Conservation (phyloP, 2,329 filamentous ascomycete genomes). For the Ophiostoma piceae region DNA sequence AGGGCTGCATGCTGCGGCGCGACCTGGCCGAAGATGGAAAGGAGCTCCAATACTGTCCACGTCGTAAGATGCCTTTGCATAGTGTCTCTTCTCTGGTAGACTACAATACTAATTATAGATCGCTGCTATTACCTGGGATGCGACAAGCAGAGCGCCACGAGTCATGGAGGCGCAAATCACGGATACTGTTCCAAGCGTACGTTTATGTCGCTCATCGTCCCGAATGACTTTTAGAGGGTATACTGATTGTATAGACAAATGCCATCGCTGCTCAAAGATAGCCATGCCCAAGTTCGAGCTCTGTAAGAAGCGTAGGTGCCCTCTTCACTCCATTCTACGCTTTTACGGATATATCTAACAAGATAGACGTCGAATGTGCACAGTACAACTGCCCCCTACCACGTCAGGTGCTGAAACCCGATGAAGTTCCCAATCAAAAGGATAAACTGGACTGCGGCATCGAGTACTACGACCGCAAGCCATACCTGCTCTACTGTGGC, state of each 20-base stretch:
- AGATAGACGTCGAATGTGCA: constrained; percentile 22
- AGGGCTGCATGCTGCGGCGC: constrained; percentile 1
- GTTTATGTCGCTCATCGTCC: background rate
- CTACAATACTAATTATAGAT: constrained; percentile 9
- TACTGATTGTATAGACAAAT: constrained; percentile 13
- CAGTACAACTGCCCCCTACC: constrained; percentile 11
- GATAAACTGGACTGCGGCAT: constrained; percentile 20
- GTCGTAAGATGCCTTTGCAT: background rate
- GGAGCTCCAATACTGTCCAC: background rate
- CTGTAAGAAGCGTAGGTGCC: constrained; percentile 24
- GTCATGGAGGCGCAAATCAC: background rate
- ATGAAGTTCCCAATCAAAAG: background rate
- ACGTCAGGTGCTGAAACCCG: background rate
- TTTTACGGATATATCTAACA: background rate
- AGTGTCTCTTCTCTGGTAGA: background rate
- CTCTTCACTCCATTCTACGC: background rate
- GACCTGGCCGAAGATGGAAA: background rate
- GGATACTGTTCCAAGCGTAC: constrained; percentile 9
- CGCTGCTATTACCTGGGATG: background rate
- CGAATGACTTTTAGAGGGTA: background rate
- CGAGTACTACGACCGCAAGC: constrained; percentile 21
- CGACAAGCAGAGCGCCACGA: background rate
- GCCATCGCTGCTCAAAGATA: constrained; percentile 18
- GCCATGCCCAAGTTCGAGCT: constrained; percentile 14
- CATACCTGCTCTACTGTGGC: constrained; percentile 21